These are phyloP conservation scores for Craspedostauros australis DNA, from an alignment of 108 stramenopile genomes.

Conservation along the genomic window DNA sequence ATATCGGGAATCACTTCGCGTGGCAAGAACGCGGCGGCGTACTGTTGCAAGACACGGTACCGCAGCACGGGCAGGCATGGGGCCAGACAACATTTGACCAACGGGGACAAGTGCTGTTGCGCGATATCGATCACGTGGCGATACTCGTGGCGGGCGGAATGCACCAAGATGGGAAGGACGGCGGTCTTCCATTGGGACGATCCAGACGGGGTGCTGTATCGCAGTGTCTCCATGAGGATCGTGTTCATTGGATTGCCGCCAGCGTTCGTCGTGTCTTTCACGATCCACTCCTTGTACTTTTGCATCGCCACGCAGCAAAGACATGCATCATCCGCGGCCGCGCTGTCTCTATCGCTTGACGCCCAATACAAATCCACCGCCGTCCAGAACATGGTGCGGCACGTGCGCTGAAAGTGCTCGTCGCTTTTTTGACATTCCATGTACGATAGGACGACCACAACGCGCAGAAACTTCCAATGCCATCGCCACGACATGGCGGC, in stretches of 20 bases:
- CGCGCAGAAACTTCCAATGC: slow-evolving; percentile 21
- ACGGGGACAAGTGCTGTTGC: slow-evolving; percentile 4
- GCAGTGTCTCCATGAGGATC: no score
- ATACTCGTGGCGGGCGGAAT: slow-evolving; percentile 16
- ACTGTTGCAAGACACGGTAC: slow-evolving; percentile 29
- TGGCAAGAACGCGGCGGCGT: slow-evolving; percentile 30
- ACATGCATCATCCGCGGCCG: slow-evolving; percentile 25
- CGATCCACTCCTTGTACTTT: neutral
- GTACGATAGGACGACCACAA: neutral
- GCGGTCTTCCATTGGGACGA: slow-evolving; percentile 1
- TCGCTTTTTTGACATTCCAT: neutral
- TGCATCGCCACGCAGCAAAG: slow-evolving; percentile 18
- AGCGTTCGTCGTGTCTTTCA: neutral
- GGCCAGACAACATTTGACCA: slow-evolving; percentile 26
- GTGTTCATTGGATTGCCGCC: slow-evolving; percentile 9
- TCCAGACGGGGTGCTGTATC: no score
- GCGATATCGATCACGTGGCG: slow-evolving; percentile 1
- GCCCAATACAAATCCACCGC: slow-evolving; percentile 36
- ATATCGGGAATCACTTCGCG: slow-evolving; percentile 23
- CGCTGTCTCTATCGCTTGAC: neutral
- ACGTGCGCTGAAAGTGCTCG: neutral
- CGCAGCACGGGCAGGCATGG: slow-evolving; percentile 14
- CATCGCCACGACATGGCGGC: slow-evolving; percentile 17
- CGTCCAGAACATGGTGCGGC: slow-evolving; percentile 18
- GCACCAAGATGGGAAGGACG: slow-evolving; percentile 5